phyloP scores from a whole-genome alignment of 2,329 filamentous ascomycete genomes.

The Hysterium pulicare region DNA sequence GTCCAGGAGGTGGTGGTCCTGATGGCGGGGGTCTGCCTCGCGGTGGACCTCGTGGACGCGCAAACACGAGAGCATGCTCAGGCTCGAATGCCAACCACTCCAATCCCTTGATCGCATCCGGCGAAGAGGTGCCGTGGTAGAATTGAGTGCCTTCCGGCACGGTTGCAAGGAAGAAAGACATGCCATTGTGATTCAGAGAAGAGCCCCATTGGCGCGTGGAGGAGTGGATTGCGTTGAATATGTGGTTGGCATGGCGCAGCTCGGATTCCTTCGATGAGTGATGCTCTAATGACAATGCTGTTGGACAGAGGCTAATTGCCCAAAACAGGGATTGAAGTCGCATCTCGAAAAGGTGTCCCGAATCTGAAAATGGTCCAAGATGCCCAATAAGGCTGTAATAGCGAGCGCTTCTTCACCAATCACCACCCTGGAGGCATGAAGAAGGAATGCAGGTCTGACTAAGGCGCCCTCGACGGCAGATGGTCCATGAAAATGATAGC shows the following conservation, averaged over 20 bases:
- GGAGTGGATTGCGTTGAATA: conserved; percentile 71
- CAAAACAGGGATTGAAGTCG: background rate
- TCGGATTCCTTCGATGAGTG: background rate
- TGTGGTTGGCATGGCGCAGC: conserved; percentile 54
- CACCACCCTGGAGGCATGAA: no score
- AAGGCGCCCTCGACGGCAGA: no score
- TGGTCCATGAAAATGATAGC: no score
- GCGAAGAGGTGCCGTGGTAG: conserved; percentile 59
- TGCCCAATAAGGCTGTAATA: no score
- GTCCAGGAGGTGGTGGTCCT: background rate
- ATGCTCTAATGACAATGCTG: background rate
- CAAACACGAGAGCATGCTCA: conserved; percentile 68
- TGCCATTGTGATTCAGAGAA: conserved; percentile 70
- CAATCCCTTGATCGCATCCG: conserved; percentile 49
- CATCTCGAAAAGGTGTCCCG: no score
- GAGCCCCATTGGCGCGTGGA: conserved; percentile 74
- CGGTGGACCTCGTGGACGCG: conserved; percentile 30
- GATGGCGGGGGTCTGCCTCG: background rate
- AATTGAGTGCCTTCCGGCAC: conserved; percentile 63
- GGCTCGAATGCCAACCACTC: conserved; percentile 77
- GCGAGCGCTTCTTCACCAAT: no score
- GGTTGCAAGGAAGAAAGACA: conserved; percentile 65
- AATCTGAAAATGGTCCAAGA: no score
- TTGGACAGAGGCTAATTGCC: background rate
- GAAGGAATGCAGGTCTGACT: no score